Percentiles rank a stretch among this genome's conserved stretches.
Conservation (phyloP, 345 rosid genomes). For the thale cress (Arabidopsis thaliana) region TAIR10.1 NC_003070.9:4498501-4499000, state of each 20-base stretch:
- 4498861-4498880: not conserved
- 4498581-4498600: not conserved
- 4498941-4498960: conserved; percentile 36
- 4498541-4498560: no score
- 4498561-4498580: not conserved
- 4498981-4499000: not conserved
- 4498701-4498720: no score
- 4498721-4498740: no score
- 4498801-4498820: not conserved
- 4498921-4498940: conserved; percentile 33
- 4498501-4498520: no score
- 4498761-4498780: not conserved
- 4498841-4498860: conserved; percentile 9
- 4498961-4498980: conserved; percentile 10
- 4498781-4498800: no score
- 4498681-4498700: no score
- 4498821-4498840: conserved; percentile 17
- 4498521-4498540: no score
- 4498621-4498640: not conserved
- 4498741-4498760: no score
- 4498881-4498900: conserved; percentile 22
- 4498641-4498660: not conserved
- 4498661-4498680: not conserved
- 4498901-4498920: conserved; percentile 31
- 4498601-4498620: not conserved